Evolutionary conservation across 331 rosid genomes (phyloP), one percentile per base, ranked within the genome.

Genomic region (Rhamnella rubrinervis): DNA sequence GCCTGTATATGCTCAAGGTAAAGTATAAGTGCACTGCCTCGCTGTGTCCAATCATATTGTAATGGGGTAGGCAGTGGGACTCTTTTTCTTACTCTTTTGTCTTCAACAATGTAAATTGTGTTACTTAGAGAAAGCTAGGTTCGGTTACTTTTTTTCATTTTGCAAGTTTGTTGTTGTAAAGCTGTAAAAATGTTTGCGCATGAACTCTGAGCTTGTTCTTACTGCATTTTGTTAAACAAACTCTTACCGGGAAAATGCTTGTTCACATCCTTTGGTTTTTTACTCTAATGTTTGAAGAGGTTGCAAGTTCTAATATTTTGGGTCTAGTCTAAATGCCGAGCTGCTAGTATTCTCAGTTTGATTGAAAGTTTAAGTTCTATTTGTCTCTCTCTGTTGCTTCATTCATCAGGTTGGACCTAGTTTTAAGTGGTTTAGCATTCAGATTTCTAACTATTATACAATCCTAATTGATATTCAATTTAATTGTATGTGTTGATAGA

Each of bases 111-210:
- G 89, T 85, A 85, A 75, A 82, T 57, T 79, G 70, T 63, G 59
- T 70, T 70, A 40, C 70, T 59, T 23, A 63, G 81, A 73, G 58
- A 19, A 72, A 31, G 35, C 35, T 31, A 31, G 35, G 65, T n/a
- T 71, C 51, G 50, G 76, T 55, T 21, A 73, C 69, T 35, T 18
- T 60, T 55, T 63, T 38, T 64, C 67, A 17, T n/a, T 17, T 31
- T 31, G 35, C 12, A 63, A 14, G 68, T 68, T 70, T 40, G 63
- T 57, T 63, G 58, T 52, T 57, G 67, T 73, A 61, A 76, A 78
- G 64, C 61, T 85, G 82, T 76, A 71, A 66, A 81, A 78, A 35
- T 72, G 71, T 78, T 70, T 75, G 72, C 65, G 61, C 70, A 37
- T 61, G 77, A 63, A 68, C 21, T 57, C 56, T 39, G 40, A 78